A percentile compares a stretch with the other conserved stretches of the same genome.
Evolutionary conservation across 768 basidiomycete genomes (phyloP).

Genomic region (Imleria badia): DNA sequence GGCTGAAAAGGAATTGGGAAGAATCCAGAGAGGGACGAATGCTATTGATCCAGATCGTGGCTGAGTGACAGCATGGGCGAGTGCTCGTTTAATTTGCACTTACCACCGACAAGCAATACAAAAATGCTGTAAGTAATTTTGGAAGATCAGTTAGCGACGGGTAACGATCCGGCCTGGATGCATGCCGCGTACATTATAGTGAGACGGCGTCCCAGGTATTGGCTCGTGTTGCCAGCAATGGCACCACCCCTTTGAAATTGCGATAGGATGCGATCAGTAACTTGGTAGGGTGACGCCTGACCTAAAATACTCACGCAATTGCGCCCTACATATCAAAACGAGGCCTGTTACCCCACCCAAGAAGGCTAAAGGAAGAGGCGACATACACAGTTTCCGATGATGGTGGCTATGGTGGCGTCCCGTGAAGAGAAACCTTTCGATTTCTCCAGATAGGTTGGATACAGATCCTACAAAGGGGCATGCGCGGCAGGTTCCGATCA

Average conservation of each 20-base stretch:
- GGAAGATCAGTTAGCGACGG: neutral
- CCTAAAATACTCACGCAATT: conserved; percentile 35
- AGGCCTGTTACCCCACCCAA: neutral
- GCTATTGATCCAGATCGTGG: conserved; percentile 18
- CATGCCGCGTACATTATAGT: conserved; percentile 53
- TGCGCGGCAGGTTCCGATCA: neutral
- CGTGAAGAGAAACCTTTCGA: conserved; percentile 61
- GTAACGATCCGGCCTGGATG: neutral
- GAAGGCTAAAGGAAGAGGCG: neutral
- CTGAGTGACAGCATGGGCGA: neutral
- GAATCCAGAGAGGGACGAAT: conserved; percentile 81
- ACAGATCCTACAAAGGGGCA: conserved; percentile 52
- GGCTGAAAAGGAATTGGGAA: conserved; percentile 64
- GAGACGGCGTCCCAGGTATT: conserved; percentile 80
- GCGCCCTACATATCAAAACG: conserved; percentile 36
- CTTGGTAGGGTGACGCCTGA: conserved; percentile 5
- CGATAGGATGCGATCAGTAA: neutral
- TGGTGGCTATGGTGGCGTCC: conserved; percentile 71
- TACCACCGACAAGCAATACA: conserved; percentile 28
- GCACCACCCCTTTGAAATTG: conserved; percentile 53
- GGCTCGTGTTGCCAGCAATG: conserved; percentile 70
- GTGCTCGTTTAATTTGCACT: neutral
- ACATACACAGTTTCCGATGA: conserved; percentile 71
- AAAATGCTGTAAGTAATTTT: conserved; percentile 15
- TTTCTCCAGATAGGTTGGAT: conserved; percentile 70